These are phyloP conservation scores for Euphorbia corollata DNA, from an alignment of 441 rosid species.

Conservation along the genomic window DNA sequence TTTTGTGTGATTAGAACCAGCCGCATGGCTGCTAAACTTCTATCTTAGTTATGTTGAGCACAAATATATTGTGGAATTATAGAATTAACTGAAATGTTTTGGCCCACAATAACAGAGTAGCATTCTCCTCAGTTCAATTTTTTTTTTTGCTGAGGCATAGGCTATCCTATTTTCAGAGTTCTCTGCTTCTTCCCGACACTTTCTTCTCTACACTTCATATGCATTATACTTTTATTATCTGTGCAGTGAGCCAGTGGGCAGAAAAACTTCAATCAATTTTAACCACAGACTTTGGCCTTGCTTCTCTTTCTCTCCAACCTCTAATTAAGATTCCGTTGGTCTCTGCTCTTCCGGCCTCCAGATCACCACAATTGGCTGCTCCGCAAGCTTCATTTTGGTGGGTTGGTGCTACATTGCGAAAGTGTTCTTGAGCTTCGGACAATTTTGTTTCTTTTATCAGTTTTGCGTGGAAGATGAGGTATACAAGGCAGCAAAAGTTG, in stretches of 20 bases:
- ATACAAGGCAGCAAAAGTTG: neutral
- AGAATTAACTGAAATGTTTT: neutral
- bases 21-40: neutral
- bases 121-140: neutral
- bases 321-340: neutral
- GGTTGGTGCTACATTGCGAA: neutral
- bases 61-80: neutral
- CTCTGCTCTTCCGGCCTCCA: neutral
- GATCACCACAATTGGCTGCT: neutral
- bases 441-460: neutral
- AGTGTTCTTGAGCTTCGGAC: neutral
- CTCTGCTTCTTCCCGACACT: neutral
- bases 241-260: neutral
- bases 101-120: neutral
- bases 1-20: conserved; percentile 1
- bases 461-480: conserved; percentile 6
- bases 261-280: neutral
- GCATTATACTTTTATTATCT: neutral
- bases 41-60: neutral
- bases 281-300: neutral
- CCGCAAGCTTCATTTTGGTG: neutral
- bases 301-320: neutral
- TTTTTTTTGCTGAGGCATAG: neutral
- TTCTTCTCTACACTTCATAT: neutral
- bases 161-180: neutral